Base-by-base conservation (phyloP, 1,139 yeast species). In the Saccharomyces hybrid region DNA sequence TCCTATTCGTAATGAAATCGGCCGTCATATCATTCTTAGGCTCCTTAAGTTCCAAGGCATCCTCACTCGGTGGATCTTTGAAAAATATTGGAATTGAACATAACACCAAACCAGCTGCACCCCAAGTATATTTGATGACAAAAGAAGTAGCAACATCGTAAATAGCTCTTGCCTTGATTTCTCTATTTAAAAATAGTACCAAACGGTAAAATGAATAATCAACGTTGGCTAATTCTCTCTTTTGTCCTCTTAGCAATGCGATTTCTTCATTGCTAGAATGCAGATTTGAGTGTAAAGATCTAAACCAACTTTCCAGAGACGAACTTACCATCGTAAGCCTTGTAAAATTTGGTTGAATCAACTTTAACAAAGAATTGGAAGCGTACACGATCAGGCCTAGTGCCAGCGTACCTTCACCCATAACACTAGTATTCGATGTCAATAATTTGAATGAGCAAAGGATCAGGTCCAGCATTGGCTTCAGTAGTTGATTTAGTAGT, bases 101-200 rank as follows among this genome's bases (percentile, higher is more conserved):
- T 53, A 91, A 76, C 0, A 85, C 82, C 58, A 91, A 78, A 5
- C 98, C 97, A 49, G 95, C 88, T 2, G 97, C 97, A 58, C 98
- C 97, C 95, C 97, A 87, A 55, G 90, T 82, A 71, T 91, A 91
- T 70, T 91, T 91, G 58, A 91, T 93, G 59, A 89, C 84, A 66
- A 90, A 91, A 55, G 81, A 88, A 68, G 85, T 91, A 48, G 86
- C 90, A 68, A 79, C 83, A 73, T 80, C 96, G 72, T 81, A 88
- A 26, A 86, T 71, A 0, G 88, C 90, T 66, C 84, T 77, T 60
- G 88, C 83, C 73, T 90, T 82, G 59, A 88, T 80, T 64, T 88
- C 95, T 72, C 84, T 79, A 65, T 87, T 83, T 59, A 85, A 79
- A 71, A 90, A 93, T 59, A 86, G 77, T 61, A 88, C 95, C 61